Conservation (phyloP, 2,329 filamentous ascomycete species). For the Rhinocladiella similis region DNA sequence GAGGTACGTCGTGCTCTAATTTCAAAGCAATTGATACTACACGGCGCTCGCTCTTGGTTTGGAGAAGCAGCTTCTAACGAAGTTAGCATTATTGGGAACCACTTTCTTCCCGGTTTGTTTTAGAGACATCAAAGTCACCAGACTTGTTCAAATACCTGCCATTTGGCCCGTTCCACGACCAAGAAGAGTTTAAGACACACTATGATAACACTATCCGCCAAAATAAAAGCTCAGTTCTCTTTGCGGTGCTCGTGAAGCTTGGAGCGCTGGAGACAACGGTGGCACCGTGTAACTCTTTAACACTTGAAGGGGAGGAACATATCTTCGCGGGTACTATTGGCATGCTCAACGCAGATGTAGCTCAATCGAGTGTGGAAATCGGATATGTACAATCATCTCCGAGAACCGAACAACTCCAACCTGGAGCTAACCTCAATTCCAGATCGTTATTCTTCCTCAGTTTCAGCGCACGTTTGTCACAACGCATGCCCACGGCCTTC, state of each 20-base stretch:
- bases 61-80: too few relatives aligned
- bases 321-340: constrained; percentile 12
- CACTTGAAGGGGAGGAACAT: neutral
- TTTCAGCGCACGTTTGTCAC: constrained; percentile 40
- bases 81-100: neutral
- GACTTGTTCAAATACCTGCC: constrained; percentile 6
- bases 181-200: neutral
- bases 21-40: neutral
- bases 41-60: too few relatives aligned
- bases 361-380: constrained; percentile 1
- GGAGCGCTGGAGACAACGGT: too few relatives aligned
- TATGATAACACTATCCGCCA: neutral
- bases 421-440: constrained; percentile 1
- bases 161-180: neutral
- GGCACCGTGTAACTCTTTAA: neutral
- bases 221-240: too few relatives aligned
- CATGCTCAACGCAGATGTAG: constrained; percentile 4
- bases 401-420: neutral
- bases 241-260: too few relatives aligned
- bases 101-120: neutral
- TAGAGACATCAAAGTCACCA: neutral
- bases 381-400: constrained; percentile 2
- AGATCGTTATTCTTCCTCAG: constrained; percentile 37
- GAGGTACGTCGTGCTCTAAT: constrained; percentile 1
- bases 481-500: constrained; percentile 36